Base-by-base conservation (phyloP, 352 stramenopile genomes). In the Globisporangium sylvaticum region DNA sequence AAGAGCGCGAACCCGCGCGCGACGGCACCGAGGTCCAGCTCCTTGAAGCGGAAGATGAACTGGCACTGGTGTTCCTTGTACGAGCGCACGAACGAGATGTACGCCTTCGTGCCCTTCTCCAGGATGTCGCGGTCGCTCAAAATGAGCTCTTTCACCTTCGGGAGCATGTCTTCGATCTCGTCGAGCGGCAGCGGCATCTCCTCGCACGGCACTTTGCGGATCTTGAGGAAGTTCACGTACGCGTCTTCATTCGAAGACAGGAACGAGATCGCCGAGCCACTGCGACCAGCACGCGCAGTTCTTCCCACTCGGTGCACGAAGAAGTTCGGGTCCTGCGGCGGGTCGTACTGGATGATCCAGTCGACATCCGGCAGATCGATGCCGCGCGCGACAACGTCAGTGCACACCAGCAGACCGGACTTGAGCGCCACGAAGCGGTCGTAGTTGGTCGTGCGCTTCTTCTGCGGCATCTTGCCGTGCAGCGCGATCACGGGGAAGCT, bases 311-410 rank as follows among this genome's bases (percentile, higher is more conserved):
- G 94, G 76, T 99, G 98, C 46, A 99, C 95, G 72, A 99, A 99
- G 62, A 98, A 99, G 67, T 97, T 98, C n/a, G 98, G 97, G 74
- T 99, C 97, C 62, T 98, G 90, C 32, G 94, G 94, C 0, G 95
- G 93, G 76, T 99, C 96, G 74, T 98, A 99, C 79, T 99, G 98
- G 56, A 99, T 90, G 63, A 99, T 99, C 97, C 97, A 99, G 68
- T 98, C 90, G 1, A 99, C 91, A 64, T 99, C 96, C 0, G 97
- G 92, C 4, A 99, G 79, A 77, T 99, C 98, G 39, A 99, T 96
- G 29, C 98, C 98, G 34, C 98, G 86, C 39, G 98, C 97, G 4
- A 98, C 98, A 0, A 99, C 97, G 81, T 99, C 98, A 2, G 98
- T 99, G 71, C 97, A 99, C 39, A 99, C 87, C 9, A 99, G 79